Conservation (phyloP, 495 filamentous ascomycete species). For the Hamigera avellanea region DNA sequence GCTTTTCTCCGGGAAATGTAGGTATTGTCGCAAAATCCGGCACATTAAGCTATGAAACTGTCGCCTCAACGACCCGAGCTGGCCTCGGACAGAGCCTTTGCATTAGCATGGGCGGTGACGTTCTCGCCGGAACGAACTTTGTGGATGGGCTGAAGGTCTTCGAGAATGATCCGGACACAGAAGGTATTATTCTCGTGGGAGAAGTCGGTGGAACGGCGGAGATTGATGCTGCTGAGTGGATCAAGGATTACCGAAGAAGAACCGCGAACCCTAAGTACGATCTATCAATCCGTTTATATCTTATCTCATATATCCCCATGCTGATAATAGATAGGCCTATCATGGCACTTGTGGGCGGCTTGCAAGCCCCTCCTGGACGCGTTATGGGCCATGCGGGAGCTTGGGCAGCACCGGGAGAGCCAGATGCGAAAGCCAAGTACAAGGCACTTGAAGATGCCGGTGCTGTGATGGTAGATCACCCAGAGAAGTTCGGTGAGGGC, state of each 20-base stretch:
- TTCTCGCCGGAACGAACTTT: conserved; percentile 71
- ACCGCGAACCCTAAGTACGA: conserved; percentile 56
- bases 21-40: conserved; percentile 84
- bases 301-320: not conserved
- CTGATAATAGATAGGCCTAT: conserved; percentile 48
- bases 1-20: conserved; percentile 61
- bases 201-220: conserved; percentile 80
- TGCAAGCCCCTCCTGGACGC: conserved; percentile 50
- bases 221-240: conserved; percentile 72
- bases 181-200: conserved; percentile 74
- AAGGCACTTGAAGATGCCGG: conserved; percentile 57
- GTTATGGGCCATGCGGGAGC: conserved; percentile 89
- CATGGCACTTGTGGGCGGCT: conserved; percentile 64
- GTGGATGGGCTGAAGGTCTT: conserved; percentile 66
- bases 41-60: conserved; percentile 80
- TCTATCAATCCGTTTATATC: not conserved
- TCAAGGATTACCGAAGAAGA: conserved; percentile 52
- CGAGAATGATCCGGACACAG: conserved; percentile 61
- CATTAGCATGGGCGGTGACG: conserved; percentile 82
- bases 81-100: conserved; percentile 79
- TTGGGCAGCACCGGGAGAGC: conserved; percentile 57
- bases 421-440: conserved; percentile 53
- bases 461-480: conserved; percentile 68
- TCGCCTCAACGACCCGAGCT: conserved; percentile 69
- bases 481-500: conserved; percentile 63